phyloP scores from a whole-genome alignment of 1,284 basidiomycete species.

The Abortiporus biennis region DNA sequence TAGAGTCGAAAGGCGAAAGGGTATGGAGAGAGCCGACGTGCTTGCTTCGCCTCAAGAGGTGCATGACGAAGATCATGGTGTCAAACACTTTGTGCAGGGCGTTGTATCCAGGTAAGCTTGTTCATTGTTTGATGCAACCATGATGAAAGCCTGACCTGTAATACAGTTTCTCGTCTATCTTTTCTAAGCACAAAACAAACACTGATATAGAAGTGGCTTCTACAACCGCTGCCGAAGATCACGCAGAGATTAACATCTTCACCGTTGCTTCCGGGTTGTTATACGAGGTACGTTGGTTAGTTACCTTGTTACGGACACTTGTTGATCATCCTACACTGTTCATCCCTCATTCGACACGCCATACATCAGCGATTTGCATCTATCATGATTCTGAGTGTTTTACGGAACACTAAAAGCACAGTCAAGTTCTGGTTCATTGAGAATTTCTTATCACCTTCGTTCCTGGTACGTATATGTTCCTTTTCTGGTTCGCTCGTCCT shows the following conservation, averaged over 20 bases:
- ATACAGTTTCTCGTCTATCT: slow-evolving; percentile 49
- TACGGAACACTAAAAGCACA: slow-evolving; percentile 86
- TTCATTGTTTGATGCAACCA: not conserved
- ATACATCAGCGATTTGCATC: slow-evolving; percentile 81
- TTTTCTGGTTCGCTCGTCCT: not conserved
- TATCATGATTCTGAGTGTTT: slow-evolving; percentile 96
- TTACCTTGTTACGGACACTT: too few relatives aligned
- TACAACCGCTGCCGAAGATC: slow-evolving; percentile 29
- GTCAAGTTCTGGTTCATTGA: slow-evolving; percentile 99
- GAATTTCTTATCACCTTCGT: slow-evolving; percentile 97
- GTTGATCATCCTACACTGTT: too few relatives aligned
- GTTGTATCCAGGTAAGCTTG: too few relatives aligned
- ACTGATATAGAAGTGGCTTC: slow-evolving; percentile 19
- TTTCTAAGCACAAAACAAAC: slow-evolving; percentile 29
- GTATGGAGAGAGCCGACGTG: slow-evolving; percentile 81
- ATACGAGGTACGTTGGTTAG: slow-evolving; percentile 68
- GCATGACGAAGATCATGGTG: slow-evolving; percentile 25
- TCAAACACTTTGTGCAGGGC: too few relatives aligned
- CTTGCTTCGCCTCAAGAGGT: slow-evolving; percentile 42
- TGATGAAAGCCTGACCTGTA: not conserved
- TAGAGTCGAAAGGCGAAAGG: slow-evolving; percentile 60
- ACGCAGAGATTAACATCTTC: slow-evolving; percentile 97
- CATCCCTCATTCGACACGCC: not conserved
- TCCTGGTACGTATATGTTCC: slow-evolving; percentile 56
- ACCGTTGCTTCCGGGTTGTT: slow-evolving; percentile 95